These are phyloP conservation scores for Gossypium mustelinum DNA, from an alignment of 345 rosid species.

Conservation along the genomic window DNA sequence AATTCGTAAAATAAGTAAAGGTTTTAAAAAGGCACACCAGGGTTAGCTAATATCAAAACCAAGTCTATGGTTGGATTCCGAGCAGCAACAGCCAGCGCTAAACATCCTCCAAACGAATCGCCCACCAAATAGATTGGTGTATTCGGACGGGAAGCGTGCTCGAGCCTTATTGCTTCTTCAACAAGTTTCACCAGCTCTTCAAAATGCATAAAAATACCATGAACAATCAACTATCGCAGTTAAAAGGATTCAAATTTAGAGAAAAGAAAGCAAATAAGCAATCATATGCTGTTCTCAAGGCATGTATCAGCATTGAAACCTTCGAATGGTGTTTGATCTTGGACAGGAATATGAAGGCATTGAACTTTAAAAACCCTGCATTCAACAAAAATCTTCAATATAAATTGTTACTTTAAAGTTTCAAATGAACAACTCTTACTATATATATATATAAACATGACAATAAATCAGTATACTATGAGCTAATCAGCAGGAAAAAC, in stretches of 20 bases:
- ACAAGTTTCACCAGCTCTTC: conserved; percentile 58
- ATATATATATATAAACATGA: no score
- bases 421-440: no score
- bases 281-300: no score
- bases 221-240: neutral
- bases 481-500: no score
- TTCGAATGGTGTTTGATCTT: neutral
- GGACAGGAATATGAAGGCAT: neutral
- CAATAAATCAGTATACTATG: no score
- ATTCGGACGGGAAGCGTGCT: conserved; percentile 47
- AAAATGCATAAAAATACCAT: neutral
- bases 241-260: neutral
- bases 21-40: conserved; percentile 39
- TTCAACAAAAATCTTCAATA: neutral
- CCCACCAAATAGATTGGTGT: conserved; percentile 80
- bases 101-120: conserved; percentile 90
- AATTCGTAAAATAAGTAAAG: neutral
- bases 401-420: no score
- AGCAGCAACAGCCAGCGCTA: conserved; percentile 82
- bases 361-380: neutral
- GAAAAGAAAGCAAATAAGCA: neutral
- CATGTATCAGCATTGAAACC: neutral
- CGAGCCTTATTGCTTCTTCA: conserved; percentile 51
- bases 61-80: conserved; percentile 63
- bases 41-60: conserved; percentile 62